Evolutionary conservation across 371 early-diverging fungal genomes (phyloP), one percentile per base, ranked within the genome.

Genomic region (Apophysomyces trapeziformis): DNA sequence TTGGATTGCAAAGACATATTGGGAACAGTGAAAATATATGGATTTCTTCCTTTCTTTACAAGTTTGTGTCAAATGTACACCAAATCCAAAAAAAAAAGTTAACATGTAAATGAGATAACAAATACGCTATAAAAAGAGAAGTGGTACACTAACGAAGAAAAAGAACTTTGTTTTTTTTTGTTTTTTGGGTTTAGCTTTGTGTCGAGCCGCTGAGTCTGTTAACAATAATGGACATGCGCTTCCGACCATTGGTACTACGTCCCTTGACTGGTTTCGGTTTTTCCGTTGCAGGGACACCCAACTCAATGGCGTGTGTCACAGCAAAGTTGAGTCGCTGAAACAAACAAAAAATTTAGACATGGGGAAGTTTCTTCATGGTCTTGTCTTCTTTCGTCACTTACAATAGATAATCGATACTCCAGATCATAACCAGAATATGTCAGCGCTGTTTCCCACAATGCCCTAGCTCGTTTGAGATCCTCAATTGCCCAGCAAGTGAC

Each of bases 391-490:
- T 6, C 58, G 5, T 32, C 16, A 74, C 77, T 75, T 74, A 81
- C 79, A 37, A 75, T 72, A 14, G 80, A 75, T 21, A 80, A 62
- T 57, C 85, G 72, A 61, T 83, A 86, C 68, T 88, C 89, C 70
- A 88, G 84, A 61, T 85, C 85, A 59, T 82, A 86, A 8, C 80
- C 75, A 11, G 81, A 77, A 65, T 67, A 78, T 8, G 73, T 60
- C 41, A 77, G 66, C 5, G 86, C 83, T 37, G 69, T 70, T 60
- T 86, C 87, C 89, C 87, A 88, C 7, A 82, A 67, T 16, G 66
- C 47, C 65, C 83, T 68, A 7, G 74, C 78, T 62, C 84, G 82
- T 38, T 81, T 82, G 9, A 77, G 71, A 7, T 77, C 73, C 50
- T 82, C 80, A 26, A 75, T 72, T 26, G 76, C 66, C 87, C 86